These are phyloP conservation scores for Jacaranda copaia DNA, from an alignment of 257 asterid species.

Conservation along the genomic window DNA sequence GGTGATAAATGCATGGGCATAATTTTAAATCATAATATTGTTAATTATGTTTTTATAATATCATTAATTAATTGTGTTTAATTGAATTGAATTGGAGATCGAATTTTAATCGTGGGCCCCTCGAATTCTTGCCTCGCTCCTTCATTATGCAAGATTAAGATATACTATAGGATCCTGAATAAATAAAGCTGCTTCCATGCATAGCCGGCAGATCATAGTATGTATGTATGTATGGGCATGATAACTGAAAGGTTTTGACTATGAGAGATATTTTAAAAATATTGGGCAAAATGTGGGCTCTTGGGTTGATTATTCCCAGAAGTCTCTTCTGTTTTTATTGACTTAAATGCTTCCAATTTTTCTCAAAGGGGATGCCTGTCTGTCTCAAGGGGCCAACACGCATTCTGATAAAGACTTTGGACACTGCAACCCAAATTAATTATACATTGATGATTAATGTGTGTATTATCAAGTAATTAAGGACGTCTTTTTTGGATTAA, in stretches of 20 bases:
- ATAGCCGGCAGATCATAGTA: not conserved
- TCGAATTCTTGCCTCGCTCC: not conserved
- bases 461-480: constrained; percentile 6
- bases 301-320: constrained; percentile 39
- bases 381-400: constrained; percentile 51
- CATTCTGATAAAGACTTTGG: constrained; percentile 43
- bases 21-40: too few species aligned
- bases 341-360: constrained; percentile 47
- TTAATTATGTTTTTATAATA: too few species aligned
- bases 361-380: constrained; percentile 44
- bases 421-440: constrained; percentile 37
- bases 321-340: constrained; percentile 39
- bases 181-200: not conserved
- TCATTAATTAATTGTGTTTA: too few species aligned
- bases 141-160: not conserved
- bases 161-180: not conserved
- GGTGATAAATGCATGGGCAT: too few species aligned
- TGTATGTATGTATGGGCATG: too few species aligned
- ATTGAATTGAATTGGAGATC: too few species aligned
- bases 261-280: not conserved
- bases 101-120: not conserved
- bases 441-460: not conserved
- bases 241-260: constrained; percentile 16
- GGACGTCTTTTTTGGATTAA: not conserved
- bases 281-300: not conserved